Base-by-base conservation (phyloP, 169 alveolate species). In the Plasmodium malariae region DNA sequence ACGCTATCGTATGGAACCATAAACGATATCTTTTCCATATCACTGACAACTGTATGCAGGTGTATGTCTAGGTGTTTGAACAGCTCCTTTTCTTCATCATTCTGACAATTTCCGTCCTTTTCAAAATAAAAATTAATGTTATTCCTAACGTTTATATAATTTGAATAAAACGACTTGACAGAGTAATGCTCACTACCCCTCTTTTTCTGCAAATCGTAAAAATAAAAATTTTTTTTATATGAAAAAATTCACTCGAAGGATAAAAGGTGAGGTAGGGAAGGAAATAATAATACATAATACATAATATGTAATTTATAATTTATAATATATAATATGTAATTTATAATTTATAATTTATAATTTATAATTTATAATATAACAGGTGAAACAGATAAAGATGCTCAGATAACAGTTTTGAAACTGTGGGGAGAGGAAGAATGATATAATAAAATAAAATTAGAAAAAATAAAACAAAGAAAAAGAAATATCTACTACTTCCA, bases 1-100 rank as follows among this genome's bases (percentile, higher is more conserved):
- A 63, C 26, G 11, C 78, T 60, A 78, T 78, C 89, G 63, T 62
- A 78, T 12, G 89, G 89, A n/a, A 78, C 78, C 26, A 19, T 21
- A 1, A 43, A 78, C n/a, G 65, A 65, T 11, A 78, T 17, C 1
- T 24, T 78, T n/a, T 78, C 89, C 0, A 78, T n/a, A 14, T 78
- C 89, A 34, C 65, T 60, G 11, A 78, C 73, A 4, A 48, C 57
- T n/a, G 48, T 49, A 5, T 76, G 40, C 28, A 78, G 21, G 36
- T 78, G 32, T 37, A 62, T 49, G 26, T 78, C 89, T 24, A 54
- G 5, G 2, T 28, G 3, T 37, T 60, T 78, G n/a, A n/a, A n/a
- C n/a, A n/a, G n/a, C n/a, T n/a, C n/a, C n/a, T n/a, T n/a, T n/a
- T n/a, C n/a, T 19, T 51, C 78, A 19, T 48, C 12, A 2, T 21